Evolutionary conservation across 805 yeast genomes (phyloP).

Genomic region (Pichia scutulata): DNA sequence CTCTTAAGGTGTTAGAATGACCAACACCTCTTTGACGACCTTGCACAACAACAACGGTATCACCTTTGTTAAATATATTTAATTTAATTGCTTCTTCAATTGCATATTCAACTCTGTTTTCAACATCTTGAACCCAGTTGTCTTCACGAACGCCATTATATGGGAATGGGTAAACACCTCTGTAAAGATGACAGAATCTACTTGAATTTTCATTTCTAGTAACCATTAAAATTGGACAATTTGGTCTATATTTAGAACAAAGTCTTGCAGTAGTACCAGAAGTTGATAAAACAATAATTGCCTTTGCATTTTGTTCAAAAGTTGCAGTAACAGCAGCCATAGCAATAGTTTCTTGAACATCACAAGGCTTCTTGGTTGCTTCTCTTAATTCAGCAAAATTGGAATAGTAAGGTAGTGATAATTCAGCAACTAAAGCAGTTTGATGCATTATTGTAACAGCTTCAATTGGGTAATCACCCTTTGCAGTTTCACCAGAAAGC

Average conservation of each 20-base stretch:
- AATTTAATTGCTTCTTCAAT: slow-evolving; percentile 79
- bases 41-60: slow-evolving; percentile 87
- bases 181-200: slow-evolving; percentile 90
- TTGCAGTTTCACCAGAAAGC: slow-evolving; percentile 99
- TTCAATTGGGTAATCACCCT: slow-evolving; percentile 97
- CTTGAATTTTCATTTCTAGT: slow-evolving; percentile 93
- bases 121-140: slow-evolving; percentile 96
- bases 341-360: slow-evolving; percentile 94
- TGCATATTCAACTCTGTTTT: slow-evolving; percentile 89
- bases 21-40: slow-evolving; percentile 99
- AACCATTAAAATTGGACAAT: slow-evolving; percentile 95
- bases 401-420: slow-evolving; percentile 81
- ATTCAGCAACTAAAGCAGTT: slow-evolving; percentile 93
- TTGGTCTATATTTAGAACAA: slow-evolving; percentile 95
- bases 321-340: slow-evolving; percentile 95
- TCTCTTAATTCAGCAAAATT: slow-evolving; percentile 83
- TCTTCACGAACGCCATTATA: slow-evolving; percentile 58
- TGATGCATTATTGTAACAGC: slow-evolving; percentile 99
- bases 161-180: slow-evolving; percentile 98
- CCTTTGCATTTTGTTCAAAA: slow-evolving; percentile 93
- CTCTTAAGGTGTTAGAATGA: slow-evolving; percentile 97
- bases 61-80: slow-evolving; percentile 83
- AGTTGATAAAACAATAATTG: slow-evolving; percentile 92
- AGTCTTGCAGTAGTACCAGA: slow-evolving; percentile 94
- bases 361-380: slow-evolving; percentile 80